Conservation (phyloP, 2,329 filamentous ascomycete species). For the Pseudogymnoascus sp. region DNA sequence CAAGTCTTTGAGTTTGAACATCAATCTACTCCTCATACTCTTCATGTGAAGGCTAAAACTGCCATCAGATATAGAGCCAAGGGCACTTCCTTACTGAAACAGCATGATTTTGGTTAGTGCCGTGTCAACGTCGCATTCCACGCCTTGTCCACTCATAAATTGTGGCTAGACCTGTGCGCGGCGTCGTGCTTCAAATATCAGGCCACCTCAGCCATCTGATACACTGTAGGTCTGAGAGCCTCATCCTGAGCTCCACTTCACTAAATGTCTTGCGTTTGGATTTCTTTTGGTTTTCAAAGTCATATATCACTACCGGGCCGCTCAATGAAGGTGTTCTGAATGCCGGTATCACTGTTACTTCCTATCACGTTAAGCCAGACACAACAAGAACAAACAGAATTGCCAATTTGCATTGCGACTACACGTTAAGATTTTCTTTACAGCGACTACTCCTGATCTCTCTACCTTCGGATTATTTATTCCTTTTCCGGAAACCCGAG, state of each 20-base stretch:
- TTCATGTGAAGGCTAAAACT: background rate
- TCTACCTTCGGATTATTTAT: background rate
- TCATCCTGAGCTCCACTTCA: constrained; percentile 5
- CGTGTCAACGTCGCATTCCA: background rate
- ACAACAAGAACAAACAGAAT: background rate
- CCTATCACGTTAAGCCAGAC: background rate
- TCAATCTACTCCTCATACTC: background rate
- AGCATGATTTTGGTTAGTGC: constrained; percentile 3
- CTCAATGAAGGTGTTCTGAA: background rate
- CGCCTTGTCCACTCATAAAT: background rate
- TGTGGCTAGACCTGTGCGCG: background rate
- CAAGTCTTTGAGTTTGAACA: background rate
- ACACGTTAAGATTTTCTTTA: background rate
- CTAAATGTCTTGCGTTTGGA: background rate
- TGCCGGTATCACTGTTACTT: background rate
- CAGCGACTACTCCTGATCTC: background rate
- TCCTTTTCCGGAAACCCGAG: background rate
- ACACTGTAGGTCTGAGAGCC: constrained; percentile 8
- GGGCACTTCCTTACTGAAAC: background rate
- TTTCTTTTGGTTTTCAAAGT: background rate
- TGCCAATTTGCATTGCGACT: background rate
- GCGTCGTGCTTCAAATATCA: constrained; percentile 10
- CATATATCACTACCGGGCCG: background rate
- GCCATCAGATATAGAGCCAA: background rate
- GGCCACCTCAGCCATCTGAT: constrained; percentile 4